These are phyloP conservation scores for Pythium scleroteichum DNA, from an alignment of 352 stramenopile genomes.

Conservation along the genomic window DNA sequence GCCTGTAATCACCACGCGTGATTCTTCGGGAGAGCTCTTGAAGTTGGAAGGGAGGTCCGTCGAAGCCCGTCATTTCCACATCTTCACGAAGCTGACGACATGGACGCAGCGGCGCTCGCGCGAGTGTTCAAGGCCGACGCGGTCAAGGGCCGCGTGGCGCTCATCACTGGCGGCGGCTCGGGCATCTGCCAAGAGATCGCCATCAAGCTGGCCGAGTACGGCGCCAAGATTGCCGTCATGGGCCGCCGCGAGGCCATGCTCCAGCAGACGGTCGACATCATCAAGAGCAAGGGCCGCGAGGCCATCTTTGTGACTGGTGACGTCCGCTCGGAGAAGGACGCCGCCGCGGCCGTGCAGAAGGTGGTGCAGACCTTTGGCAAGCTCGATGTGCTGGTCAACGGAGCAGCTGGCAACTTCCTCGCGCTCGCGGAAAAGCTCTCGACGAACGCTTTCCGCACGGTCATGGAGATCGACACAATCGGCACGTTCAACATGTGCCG, in stretches of 20 bases:
- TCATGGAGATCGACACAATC: slow-evolving; percentile 96
- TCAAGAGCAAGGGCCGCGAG: slow-evolving; percentile 49
- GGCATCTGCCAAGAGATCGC: slow-evolving; percentile 95
- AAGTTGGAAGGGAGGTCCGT: slow-evolving; percentile 19
- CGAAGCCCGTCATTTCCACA: not conserved
- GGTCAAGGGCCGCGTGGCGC: slow-evolving; percentile 71
- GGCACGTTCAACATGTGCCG: slow-evolving; percentile 97
- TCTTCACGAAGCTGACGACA: slow-evolving; percentile 11
- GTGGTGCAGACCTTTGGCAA: slow-evolving; percentile 78
- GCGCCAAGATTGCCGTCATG: slow-evolving; percentile 93
- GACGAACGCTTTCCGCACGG: slow-evolving; percentile 94
- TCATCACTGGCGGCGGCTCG: slow-evolving; percentile 94
- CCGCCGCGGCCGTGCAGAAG: slow-evolving; percentile 73
- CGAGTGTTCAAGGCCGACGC: slow-evolving; percentile 59
- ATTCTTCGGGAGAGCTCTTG: slow-evolving; percentile 13
- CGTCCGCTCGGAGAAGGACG: slow-evolving; percentile 86
- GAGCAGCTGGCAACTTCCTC: slow-evolving; percentile 95
- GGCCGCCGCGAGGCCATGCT: slow-evolving; percentile 90
- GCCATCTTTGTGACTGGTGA: slow-evolving; percentile 68
- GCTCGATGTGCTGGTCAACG: slow-evolving; percentile 94
- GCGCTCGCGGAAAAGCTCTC: slow-evolving; percentile 82
- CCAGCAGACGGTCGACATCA: slow-evolving; percentile 72
- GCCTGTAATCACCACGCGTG: slow-evolving; percentile 4
- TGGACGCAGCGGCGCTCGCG: slow-evolving; percentile 54
- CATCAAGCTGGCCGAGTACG: slow-evolving; percentile 90